These are phyloP conservation scores for Plasmodium relictum DNA, from an alignment of 169 alveolate species.

Conservation along the genomic window DNA sequence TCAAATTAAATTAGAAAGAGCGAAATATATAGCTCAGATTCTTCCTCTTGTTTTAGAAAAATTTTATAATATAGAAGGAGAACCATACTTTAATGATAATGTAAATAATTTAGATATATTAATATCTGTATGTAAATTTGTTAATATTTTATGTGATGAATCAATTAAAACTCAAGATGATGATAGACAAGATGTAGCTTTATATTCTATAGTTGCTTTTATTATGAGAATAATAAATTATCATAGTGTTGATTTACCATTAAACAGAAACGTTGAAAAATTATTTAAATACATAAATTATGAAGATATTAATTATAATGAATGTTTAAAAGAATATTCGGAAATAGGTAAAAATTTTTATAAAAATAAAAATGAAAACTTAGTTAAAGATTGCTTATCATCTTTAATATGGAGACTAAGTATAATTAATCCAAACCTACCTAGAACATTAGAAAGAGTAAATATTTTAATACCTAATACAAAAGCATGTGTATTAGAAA, in stretches of 20 bases:
- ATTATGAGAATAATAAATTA: slow-evolving; percentile 66
- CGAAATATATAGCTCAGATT: slow-evolving; percentile 76
- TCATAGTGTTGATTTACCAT: slow-evolving; percentile 41
- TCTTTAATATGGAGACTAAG: slow-evolving; percentile 73
- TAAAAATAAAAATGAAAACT: slow-evolving; percentile 8
- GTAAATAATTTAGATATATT: slow-evolving; percentile 43
- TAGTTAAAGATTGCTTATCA: slow-evolving; percentile 39
- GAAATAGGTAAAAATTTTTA: slow-evolving; percentile 3
- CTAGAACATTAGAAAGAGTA: slow-evolving; percentile 51
- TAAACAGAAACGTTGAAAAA: slow-evolving; percentile 60
- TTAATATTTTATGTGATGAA: slow-evolving; percentile 74
- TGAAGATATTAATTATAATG: slow-evolving; percentile 30
- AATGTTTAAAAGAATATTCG: slow-evolving; percentile 31
- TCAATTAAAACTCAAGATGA: slow-evolving; percentile 70
- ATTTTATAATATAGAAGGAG: slow-evolving; percentile 72
- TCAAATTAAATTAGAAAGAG: slow-evolving; percentile 57
- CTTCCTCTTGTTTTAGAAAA: slow-evolving; percentile 57
- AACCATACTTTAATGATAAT: slow-evolving; percentile 72
- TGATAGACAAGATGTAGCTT: slow-evolving; percentile 75
- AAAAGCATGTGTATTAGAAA: slow-evolving; percentile 72
- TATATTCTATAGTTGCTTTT: slow-evolving; percentile 75
- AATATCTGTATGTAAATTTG: slow-evolving; percentile 61
- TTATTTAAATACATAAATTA: slow-evolving; percentile 42
- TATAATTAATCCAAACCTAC: slow-evolving; percentile 50
- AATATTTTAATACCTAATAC: slow-evolving; percentile 76